Conservation (phyloP, 352 stramenopile species). For the Pythium coloratum region DNA sequence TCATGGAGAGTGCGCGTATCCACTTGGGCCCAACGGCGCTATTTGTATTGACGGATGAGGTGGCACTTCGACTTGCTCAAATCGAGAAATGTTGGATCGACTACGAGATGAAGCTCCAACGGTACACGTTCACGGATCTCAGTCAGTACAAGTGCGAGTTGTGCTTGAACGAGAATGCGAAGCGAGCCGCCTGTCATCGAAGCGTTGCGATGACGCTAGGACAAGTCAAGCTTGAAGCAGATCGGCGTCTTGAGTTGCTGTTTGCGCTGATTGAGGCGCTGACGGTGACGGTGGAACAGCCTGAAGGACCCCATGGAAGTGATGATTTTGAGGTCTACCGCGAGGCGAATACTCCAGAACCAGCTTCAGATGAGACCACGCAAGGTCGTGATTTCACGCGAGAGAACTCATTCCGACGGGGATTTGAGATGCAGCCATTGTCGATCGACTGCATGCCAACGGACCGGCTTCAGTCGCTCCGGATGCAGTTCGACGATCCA, state of each 20-base stretch:
- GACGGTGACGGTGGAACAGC: slow-evolving; percentile 38
- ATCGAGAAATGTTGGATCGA: slow-evolving; percentile 77
- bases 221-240: slow-evolving; percentile 85
- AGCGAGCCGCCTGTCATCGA: slow-evolving; percentile 58
- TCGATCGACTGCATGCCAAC: slow-evolving; percentile 41
- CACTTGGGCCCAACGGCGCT: slow-evolving; percentile 75
- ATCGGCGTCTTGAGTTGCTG: slow-evolving; percentile 76
- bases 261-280: slow-evolving; percentile 81
- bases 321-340: slow-evolving; percentile 29
- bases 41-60: slow-evolving; percentile 84
- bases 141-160: slow-evolving; percentile 54
- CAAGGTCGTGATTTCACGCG: slow-evolving; percentile 20
- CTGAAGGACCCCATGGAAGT: not conserved
- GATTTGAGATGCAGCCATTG: slow-evolving; percentile 27
- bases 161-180: slow-evolving; percentile 62
- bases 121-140: slow-evolving; percentile 33
- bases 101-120: slow-evolving; percentile 67
- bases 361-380: slow-evolving; percentile 25
- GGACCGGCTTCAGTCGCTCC: slow-evolving; percentile 66
- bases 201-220: slow-evolving; percentile 65
- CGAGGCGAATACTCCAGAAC: slow-evolving; percentile 9
- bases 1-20: slow-evolving; percentile 66
- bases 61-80: slow-evolving; percentile 83
- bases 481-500: slow-evolving; percentile 57
- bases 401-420: slow-evolving; percentile 18